Base-by-base conservation (phyloP, 164 flowering plant genomes). In the Kalanchoe fedtschenkoi region DNA sequence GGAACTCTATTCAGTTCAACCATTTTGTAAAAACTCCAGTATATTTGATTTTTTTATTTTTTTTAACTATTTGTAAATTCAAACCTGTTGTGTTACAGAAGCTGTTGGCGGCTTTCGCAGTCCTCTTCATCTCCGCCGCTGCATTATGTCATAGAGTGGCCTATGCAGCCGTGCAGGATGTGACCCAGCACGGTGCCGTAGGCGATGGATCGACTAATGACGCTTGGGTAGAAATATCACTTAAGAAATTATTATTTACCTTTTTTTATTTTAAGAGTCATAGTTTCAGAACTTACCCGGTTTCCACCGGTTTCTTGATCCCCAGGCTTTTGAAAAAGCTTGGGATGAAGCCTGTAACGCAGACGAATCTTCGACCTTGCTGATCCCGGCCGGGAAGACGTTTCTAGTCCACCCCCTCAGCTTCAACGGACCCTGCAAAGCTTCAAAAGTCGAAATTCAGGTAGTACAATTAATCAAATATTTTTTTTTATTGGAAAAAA, bases 401-500 rank as follows among this genome's bases (percentile, higher is more conserved):
- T 47, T 22, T 47, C 7, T 47, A 47, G 24, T 29, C 14, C 24
- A 47, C 11, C 55, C 55, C 1, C 2, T 47, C 15, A 21, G 22
- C 29, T 47, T 47, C 55, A 28, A 47, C 21, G 55, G 55, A 47
- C 55, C 55, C 15, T 47, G 55, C 55, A 11, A 24, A 47, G 55
- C 55, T 47, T 29, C 28, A 47, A 47, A 9, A 2, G 10, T 47
- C 22, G 8, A 22, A 47, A 22, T 47, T 6, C 55, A 22, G 55
- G 55, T 47, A 47, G n/a, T n/a, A 47, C 28, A 47, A 47, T n/a
- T n/a, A n/a, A 22, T 47, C 7, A 22, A 47, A 44, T 44, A 1
- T 22, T 2, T 21, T 24, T 47, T 47, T 19, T 5, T 11, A 29
- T 22, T 47, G 22, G 14, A 0, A 15, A 47, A 47, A 7, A 22